Base-by-base conservation (phyloP, 371 early-diverging fungal species). In the Rhizopus stolonifer region DNA sequence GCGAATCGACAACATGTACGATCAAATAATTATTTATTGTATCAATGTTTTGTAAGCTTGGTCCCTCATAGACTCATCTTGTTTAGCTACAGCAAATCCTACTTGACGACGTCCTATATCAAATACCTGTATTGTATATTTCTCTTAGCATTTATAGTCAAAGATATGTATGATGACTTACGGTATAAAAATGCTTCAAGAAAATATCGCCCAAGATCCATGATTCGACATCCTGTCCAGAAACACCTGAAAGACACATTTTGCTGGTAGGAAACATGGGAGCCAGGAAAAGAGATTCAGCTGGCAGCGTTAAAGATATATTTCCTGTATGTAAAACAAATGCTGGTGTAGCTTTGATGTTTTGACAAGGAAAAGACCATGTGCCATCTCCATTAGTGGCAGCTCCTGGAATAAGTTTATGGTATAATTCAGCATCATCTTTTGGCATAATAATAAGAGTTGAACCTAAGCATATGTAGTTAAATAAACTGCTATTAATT, bases 141-240 rank as follows among this genome's bases (percentile, higher is more conserved):
- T 33, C 15, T 23, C 11, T 17, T 18, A 25, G 14, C 7, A 17
- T 9, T 19, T 36, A 21, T 36, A 32, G 10, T 25, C 36, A 22
- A 14, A 34, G 24, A 38, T 15, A 8, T 8, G 24, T 14, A 7
- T 11, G 17, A 26, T 17, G 34, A 42, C 68, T 62, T 81, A 89
- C 84, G 47, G 93, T 84, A 70, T 89, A 90, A 54, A 82, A 89
- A 19, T 77, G 72, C 24, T 85, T 78, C 53, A 91, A 61, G 69
- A 90, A 89, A 0, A 88, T 85, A 66, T 91, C 90, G 0, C 91
- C 91, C 13, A 91, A 74, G 43, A 91, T 85, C 91, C 90, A 91
- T 1, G 77, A 61, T 6, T 77, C 61, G 31, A 64, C 65, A 2
- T 55, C 44, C 52, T 79, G 79, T 1, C 77, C 81, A 2, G 81